Evolutionary conservation across 768 basidiomycete genomes (phyloP).

Genomic region (Austroboletus festivus): DNA sequence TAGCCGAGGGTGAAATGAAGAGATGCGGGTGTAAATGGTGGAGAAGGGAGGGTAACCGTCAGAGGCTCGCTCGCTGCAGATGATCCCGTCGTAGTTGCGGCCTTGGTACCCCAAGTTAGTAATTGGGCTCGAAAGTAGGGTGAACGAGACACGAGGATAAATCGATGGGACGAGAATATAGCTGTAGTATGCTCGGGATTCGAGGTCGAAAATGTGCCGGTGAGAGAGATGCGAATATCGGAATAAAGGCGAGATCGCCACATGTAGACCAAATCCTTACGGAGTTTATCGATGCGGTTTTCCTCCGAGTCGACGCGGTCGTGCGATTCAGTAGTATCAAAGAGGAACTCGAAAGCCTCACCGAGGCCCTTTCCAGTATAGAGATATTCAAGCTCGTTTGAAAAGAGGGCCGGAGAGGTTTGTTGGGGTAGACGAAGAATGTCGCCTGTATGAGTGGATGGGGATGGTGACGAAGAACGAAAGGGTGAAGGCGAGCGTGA

Average conservation of each 20-base stretch:
- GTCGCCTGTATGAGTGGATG: slow-evolving; percentile 39
- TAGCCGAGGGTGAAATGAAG: slow-evolving; percentile 93
- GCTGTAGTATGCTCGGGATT: slow-evolving; percentile 71
- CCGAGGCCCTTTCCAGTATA: slow-evolving; percentile 92
- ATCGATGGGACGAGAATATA: slow-evolving; percentile 89
- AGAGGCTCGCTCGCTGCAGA: slow-evolving; percentile 41
- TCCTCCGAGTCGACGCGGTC: slow-evolving; percentile 49
- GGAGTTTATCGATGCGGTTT: slow-evolving; percentile 74
- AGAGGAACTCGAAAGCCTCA: slow-evolving; percentile 84
- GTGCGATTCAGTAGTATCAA: slow-evolving; percentile 52
- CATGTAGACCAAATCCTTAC: slow-evolving; percentile 94
- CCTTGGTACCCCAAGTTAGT: slow-evolving; percentile 56
- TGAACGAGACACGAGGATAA: slow-evolving; percentile 85
- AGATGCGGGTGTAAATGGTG: slow-evolving; percentile 93
- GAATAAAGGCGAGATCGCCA: slow-evolving; percentile 94
- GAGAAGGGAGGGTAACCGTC: slow-evolving; percentile 74
- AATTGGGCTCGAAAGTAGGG: slow-evolving; percentile 84
- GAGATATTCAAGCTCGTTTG: slow-evolving; percentile 88
- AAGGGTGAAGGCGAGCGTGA: slow-evolving; percentile 48
- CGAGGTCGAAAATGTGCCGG: slow-evolving; percentile 60
- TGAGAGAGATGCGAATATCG: slow-evolving; percentile 80
- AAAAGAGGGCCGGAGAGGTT: slow-evolving; percentile 78
- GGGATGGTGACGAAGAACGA: slow-evolving; percentile 44
- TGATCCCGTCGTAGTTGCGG: slow-evolving; percentile 28
- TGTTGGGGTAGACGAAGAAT: slow-evolving; percentile 62